Evolutionary conservation across 2,329 filamentous ascomycete genomes (phyloP).

Genomic region (Capronia epimyces): DNA sequence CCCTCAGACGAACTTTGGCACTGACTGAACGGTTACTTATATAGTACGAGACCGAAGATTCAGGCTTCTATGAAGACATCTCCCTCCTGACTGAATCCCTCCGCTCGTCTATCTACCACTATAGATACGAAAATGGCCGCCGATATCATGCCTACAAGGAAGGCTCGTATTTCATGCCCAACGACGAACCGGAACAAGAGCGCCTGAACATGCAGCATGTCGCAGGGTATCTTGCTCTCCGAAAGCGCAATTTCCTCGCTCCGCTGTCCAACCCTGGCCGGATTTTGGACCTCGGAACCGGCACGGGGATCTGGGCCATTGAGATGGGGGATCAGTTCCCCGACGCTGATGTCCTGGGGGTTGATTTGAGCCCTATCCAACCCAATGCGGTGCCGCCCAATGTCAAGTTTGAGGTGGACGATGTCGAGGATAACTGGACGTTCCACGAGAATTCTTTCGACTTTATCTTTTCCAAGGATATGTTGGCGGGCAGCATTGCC

Average conservation of each 20-base stretch:
- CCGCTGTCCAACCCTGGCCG: conserved; percentile 13
- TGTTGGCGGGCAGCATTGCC: conserved; percentile 26
- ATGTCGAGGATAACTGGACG: conserved; percentile 53
- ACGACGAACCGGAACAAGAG: conserved; percentile 42
- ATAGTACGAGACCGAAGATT: conserved; percentile 15
- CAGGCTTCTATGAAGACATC: conserved; percentile 11
- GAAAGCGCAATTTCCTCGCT: not conserved
- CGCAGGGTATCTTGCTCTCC: conserved; percentile 8
- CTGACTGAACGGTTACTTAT: not conserved
- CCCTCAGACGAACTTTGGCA: too few relatives aligned
- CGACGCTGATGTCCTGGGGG: conserved; percentile 16
- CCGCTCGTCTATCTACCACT: conserved; percentile 19
- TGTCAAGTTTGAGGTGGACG: conserved; percentile 54
- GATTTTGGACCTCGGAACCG: conserved; percentile 36
- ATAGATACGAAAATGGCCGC: conserved; percentile 34
- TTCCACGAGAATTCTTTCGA: conserved; percentile 51
- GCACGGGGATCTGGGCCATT: conserved; percentile 36
- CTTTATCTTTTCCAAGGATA: conserved; percentile 56
- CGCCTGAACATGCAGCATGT: conserved; percentile 40
- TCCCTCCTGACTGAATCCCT: conserved; percentile 9
- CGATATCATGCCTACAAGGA: conserved; percentile 36
- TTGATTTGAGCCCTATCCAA: conserved; percentile 27
- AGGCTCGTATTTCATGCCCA: conserved; percentile 39
- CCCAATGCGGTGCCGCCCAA: conserved; percentile 47
- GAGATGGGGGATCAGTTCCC: conserved; percentile 36